Evolutionary conservation across 1,284 basidiomycete species (phyloP), one percentile per base, ranked within the genome.

Genomic region (Microbotryomycetes sp.): DNA sequence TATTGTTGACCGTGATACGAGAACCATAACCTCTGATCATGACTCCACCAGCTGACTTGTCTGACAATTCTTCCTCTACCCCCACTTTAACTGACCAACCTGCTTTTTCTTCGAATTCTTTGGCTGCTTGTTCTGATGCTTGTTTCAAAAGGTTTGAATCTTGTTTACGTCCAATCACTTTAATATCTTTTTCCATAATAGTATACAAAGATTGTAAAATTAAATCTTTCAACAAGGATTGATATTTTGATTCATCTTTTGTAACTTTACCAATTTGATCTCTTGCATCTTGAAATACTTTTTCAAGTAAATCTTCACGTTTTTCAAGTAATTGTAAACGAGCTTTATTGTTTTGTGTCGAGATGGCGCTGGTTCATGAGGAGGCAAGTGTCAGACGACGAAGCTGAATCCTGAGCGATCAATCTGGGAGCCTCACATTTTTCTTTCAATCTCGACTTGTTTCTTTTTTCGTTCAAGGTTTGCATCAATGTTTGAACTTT

Each of bases 311-410:
- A 75, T 97, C 90, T 76, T 98, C 94, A 56, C 93, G 86, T 63
- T 87, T 84, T 75, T 94, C 89, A 22, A 98, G 84, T 29, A 98
- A 82, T 76, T 84, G 86, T 72, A 99, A 82, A 58, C 96, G 89
- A 6, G 93, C 92, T 75, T 89, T 91, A 83, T 98, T 98, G 71
- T 92, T 96, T 65, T 93, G 82, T 42, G 89, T 97, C 3, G 94
- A 98, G 75, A 96, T 90, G 6, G 92, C 86, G 73, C 94, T 98
- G 75, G 16, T 15, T 5, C 6, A 28, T 19, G 16, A 25, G 49
- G 3, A 32, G 47, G 26, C 52, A 46, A n/a, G 46, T 22, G 30
- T 30, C 58, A 49, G 46, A 54, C 32, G 49, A 30, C 56, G 49
- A 46, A 49, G 45, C 36, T 14, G 32, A 15, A 46, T 3, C 4